Percentiles rank a stretch among this genome's conserved stretches.
phyloP scores from a whole-genome alignment of 2,329 filamentous ascomycete species.

The Lasiodiplodia sp. region DNA sequence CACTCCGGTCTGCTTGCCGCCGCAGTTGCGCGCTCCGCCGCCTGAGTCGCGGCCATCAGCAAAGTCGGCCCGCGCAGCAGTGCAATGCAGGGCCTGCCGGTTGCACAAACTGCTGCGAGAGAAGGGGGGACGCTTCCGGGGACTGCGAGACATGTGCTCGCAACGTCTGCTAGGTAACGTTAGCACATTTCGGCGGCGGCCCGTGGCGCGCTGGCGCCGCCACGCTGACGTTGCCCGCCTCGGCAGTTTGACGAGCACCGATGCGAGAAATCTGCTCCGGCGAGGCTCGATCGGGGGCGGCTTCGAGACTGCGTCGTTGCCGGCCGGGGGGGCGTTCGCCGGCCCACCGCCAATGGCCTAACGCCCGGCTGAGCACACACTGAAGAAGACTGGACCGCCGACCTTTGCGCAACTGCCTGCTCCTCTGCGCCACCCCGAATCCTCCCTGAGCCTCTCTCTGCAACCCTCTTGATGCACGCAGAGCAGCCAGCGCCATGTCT shows the following conservation, averaged over 20 bases:
- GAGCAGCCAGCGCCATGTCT: constrained; percentile 9
- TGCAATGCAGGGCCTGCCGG: background rate
- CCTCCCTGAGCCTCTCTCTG: background rate
- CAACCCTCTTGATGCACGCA: constrained; percentile 6
- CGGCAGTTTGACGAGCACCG: background rate
- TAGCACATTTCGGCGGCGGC: background rate
- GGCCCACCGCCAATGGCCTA: background rate
- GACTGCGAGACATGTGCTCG: background rate
- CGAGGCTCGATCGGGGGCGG: background rate
- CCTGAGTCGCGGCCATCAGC: background rate
- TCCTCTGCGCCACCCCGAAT: background rate
- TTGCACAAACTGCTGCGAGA: background rate
- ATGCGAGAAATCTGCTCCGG: constrained; percentile 12
- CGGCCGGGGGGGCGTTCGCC: background rate
- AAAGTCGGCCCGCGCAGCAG: background rate
- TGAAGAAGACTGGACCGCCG: background rate
- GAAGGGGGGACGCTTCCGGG: background rate
- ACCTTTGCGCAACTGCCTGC: background rate
- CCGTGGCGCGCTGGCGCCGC: background rate
- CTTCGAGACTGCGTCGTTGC: background rate
- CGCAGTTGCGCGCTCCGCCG: constrained; percentile 29
- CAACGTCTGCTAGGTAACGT: background rate
- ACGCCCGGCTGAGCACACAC: background rate
- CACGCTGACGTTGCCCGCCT: background rate
- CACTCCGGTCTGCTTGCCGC: constrained; percentile 37